A percentile compares a stretch with the other conserved stretches of the same genome.
These are phyloP conservation scores for Coelastrella sp. DNA, from an alignment of 139 green algal species.

Conservation along the genomic window DNA sequence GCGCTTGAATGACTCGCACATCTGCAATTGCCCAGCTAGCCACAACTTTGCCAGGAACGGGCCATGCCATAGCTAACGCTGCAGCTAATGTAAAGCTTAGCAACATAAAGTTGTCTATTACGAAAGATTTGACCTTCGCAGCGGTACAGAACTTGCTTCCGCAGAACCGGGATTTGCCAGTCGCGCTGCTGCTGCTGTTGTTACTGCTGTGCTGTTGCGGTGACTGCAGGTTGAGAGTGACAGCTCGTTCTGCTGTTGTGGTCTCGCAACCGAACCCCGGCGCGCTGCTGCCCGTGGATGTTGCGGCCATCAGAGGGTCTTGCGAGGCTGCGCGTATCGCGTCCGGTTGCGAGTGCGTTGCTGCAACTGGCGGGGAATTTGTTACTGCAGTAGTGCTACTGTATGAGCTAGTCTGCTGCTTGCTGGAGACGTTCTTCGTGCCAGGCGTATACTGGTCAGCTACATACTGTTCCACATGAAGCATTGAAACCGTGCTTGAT, in stretches of 20 bases:
- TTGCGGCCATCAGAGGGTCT: not conserved
- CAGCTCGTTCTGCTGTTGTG: too few relatives aligned
- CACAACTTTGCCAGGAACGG: slow-evolving; percentile 33
- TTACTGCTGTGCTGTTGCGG: not conserved
- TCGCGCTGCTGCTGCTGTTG: not conserved
- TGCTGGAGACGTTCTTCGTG: not conserved
- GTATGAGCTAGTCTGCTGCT: not conserved
- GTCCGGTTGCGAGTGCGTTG: not conserved
- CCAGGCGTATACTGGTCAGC: not conserved
- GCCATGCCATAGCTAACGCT: slow-evolving; percentile 46
- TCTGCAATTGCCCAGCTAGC: slow-evolving; percentile 6
- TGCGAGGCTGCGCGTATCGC: not conserved
- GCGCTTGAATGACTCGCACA: slow-evolving; percentile 46
- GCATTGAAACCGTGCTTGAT: not conserved
- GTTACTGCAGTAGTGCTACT: not conserved
- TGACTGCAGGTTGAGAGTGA: too few relatives aligned
- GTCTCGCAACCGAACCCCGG: too few relatives aligned
- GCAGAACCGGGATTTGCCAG: too few relatives aligned
- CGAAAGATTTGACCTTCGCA: too few relatives aligned
- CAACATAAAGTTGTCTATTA: slow-evolving; percentile 40
- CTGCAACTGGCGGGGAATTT: not conserved
- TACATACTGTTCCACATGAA: not conserved
- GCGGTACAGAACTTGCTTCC: too few relatives aligned
- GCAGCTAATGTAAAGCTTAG: slow-evolving; percentile 47
- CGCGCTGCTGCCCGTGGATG: too few relatives aligned